A percentile compares a stretch with the other conserved stretches of the same genome.
phyloP scores from a whole-genome alignment of 495 filamentous ascomycete genomes.

The Penicilliopsis zonata region DNA sequence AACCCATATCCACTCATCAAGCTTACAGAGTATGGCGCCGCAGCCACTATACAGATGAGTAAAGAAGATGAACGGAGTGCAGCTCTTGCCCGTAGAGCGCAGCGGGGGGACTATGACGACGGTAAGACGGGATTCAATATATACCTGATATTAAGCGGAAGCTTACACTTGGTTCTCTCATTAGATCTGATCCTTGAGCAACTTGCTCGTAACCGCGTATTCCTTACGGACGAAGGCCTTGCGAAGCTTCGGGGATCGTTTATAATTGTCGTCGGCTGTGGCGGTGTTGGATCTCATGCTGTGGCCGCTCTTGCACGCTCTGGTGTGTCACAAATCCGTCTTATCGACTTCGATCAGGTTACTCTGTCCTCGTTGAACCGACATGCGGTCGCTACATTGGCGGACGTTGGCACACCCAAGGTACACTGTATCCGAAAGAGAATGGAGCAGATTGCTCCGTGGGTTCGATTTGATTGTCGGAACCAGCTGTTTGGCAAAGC shows the following conservation, averaged over 20 bases:
- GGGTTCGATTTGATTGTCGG: constrained; percentile 78
- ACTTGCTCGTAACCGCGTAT: constrained; percentile 86
- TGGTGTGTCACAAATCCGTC: constrained; percentile 71
- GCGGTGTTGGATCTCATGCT: constrained; percentile 90
- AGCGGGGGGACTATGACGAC: constrained; percentile 85
- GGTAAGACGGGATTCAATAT: constrained; percentile 25
- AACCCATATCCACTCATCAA: constrained; percentile 23
- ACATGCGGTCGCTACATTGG: constrained; percentile 86
- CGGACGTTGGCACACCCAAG: constrained; percentile 91
- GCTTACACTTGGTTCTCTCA: too few relatives aligned
- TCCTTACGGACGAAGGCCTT: constrained; percentile 74
- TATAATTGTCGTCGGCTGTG: constrained; percentile 82
- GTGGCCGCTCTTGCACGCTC: constrained; percentile 78
- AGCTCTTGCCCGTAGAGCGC: constrained; percentile 65
- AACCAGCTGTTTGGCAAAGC: constrained; percentile 71
- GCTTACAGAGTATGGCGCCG: constrained; percentile 64
- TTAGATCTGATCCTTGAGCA: constrained; percentile 94
- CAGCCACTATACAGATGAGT: constrained; percentile 39
- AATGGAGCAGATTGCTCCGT: constrained; percentile 77
- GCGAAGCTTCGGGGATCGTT: constrained; percentile 67
- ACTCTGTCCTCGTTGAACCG: constrained; percentile 86
- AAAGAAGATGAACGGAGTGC: constrained; percentile 72
- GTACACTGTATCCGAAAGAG: constrained; percentile 69
- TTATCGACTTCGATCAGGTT: constrained; percentile 98
- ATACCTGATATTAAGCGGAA: too few relatives aligned